Evolutionary conservation across 164 flowering plant species (phyloP), one percentile per base, ranked within the genome.

Genomic region (Tetrastigma voinierianum): DNA sequence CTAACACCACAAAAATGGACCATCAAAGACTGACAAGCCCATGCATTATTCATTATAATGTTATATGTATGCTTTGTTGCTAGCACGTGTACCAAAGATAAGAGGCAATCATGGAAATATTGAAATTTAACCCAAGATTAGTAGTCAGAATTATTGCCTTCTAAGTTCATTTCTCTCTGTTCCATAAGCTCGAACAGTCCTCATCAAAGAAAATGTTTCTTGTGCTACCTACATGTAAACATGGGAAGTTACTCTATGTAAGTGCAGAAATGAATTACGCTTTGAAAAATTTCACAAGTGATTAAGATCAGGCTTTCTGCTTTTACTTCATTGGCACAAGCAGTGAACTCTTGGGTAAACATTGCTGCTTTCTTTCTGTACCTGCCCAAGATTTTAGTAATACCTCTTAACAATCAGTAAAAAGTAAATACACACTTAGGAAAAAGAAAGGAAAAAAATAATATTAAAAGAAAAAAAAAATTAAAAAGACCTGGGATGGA

Each of bases 271-370:
- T 45, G 14, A 32, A 46, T 12, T 4, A n/a, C 45, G 46, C 12
- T 17, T 13, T n/a, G 51, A 72, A 23, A 46, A 59, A 13, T 23
- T 60, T 7, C 57, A 19, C 16, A 13, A 43, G 17, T 23, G 46
- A 46, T 12, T 10, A 19, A 52, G 19, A 65, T 25, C 13, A 54
- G 45, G 40, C 24, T 58, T 59, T 59, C 19, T 14, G 43, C 40
- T 12, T 20, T 52, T 68, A 78, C 81, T 57, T 74, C 73, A 62
- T 78, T 74, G 51, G 78, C 78, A 62, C 58, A 44, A 32, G 81
- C 81, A 51, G 75, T 74, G 65, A 68, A 78, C 46, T 74, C 78
- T 58, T 78, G 81, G 21, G 44, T 59, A 24, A 78, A 48, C 69
- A 62, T 65, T 15, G 78, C 78, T 56, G 76, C 74, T 68, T 59